phyloP scores from a whole-genome alignment of 768 basidiomycete species.

The Cystobasidium ongulense region DNA sequence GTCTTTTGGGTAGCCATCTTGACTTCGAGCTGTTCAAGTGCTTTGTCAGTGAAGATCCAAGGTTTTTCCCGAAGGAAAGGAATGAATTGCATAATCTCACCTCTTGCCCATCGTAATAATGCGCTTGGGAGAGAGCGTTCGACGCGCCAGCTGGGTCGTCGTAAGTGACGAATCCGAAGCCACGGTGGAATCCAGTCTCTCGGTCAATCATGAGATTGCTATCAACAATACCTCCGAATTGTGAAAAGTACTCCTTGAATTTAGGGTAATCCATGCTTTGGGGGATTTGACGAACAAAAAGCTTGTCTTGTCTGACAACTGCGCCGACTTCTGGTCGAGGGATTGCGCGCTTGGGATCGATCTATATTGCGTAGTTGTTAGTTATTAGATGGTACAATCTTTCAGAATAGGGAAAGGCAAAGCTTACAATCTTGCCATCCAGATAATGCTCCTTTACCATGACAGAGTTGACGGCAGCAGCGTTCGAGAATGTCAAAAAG shows the following conservation, averaged over 20 bases:
- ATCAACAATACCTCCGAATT: constrained; percentile 91
- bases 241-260: constrained; percentile 84
- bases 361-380: constrained; percentile 52
- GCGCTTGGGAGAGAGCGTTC: constrained; percentile 75
- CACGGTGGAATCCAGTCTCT: constrained; percentile 87
- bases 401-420: not conserved
- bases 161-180: constrained; percentile 96
- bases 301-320: constrained; percentile 61
- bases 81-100: constrained; percentile 53
- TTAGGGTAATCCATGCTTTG: constrained; percentile 86
- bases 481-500: constrained; percentile 90
- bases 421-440: constrained; percentile 93
- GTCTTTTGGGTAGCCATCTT: constrained; percentile 62
- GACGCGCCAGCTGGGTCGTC: constrained; percentile 78
- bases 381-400: not conserved
- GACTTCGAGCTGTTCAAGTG: constrained; percentile 94
- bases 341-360: constrained; percentile 98
- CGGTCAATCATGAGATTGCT: constrained; percentile 98
- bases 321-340: constrained; percentile 90
- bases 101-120: constrained; percentile 89
- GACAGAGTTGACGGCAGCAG: constrained; percentile 85
- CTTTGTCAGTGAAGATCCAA: constrained; percentile 13
- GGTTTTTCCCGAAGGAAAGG: not conserved
- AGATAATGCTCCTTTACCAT: constrained; percentile 91
- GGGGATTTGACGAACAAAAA: constrained; percentile 92